phyloP scores from a whole-genome alignment of 169 alveolate species.

The Fabrea salina region DNA sequence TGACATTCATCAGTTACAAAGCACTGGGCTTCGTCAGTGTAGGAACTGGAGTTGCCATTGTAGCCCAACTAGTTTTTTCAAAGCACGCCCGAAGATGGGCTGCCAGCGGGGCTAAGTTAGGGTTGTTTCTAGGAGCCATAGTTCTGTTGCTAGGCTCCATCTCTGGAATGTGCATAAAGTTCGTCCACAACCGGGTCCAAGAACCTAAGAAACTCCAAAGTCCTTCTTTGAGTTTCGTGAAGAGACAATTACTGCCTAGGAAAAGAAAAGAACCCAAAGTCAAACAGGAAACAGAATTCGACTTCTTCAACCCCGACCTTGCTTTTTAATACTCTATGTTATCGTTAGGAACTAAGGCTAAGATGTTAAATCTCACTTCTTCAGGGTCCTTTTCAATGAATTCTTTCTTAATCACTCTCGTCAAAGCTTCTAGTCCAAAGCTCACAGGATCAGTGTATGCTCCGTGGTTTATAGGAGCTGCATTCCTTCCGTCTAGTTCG shows the following conservation, averaged over 20 bases:
- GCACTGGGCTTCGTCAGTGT: neutral
- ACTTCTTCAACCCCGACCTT: too few relatives aligned
- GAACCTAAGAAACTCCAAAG: slow-evolving; percentile 32
- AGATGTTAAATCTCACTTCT: slow-evolving; percentile 51
- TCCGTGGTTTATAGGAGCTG: slow-evolving; percentile 59
- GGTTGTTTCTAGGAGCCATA: neutral
- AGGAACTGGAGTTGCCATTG: neutral
- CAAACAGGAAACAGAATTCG: too few relatives aligned
- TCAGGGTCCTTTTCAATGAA: slow-evolving; percentile 67
- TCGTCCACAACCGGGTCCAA: neutral
- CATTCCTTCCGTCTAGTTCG: slow-evolving; percentile 78
- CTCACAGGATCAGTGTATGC: slow-evolving; percentile 22
- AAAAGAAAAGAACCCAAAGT: too few relatives aligned
- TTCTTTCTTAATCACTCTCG: slow-evolving; percentile 35
- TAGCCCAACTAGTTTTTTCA: neutral
- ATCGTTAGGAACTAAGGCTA: slow-evolving; percentile 45
- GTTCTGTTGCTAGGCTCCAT: neutral
- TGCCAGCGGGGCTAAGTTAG: neutral
- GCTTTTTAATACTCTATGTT: neutral
- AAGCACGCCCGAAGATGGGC: neutral
- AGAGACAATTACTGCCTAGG: too few relatives aligned
- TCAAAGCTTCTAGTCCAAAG: slow-evolving; percentile 14
- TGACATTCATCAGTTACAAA: neutral
- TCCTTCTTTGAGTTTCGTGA: too few relatives aligned
- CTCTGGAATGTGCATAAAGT: neutral